These are phyloP conservation scores for Cutaneotrichosporon daszewskae DNA, from an alignment of 1,284 basidiomycete genomes.

Conservation along the genomic window DNA sequence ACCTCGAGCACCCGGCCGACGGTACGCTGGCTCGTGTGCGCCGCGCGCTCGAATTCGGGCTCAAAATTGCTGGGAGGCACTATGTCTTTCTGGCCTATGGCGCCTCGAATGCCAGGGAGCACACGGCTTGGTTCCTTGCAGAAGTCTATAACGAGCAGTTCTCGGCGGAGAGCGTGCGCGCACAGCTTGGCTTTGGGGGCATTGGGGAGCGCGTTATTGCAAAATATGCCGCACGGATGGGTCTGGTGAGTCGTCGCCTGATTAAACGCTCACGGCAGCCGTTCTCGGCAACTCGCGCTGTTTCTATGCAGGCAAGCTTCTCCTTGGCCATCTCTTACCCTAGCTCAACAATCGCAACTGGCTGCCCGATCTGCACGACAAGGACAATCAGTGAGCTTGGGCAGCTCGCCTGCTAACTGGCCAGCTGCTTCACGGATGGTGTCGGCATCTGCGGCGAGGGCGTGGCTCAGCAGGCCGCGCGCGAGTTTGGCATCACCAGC, in stretches of 20 bases:
- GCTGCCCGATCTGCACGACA: conserved; percentile 14
- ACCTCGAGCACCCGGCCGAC: conserved; percentile 8
- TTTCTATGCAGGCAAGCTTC: conserved; percentile 1
- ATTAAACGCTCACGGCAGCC: conserved; percentile 6
- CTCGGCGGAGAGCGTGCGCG: conserved; percentile 8
- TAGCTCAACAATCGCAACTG: conserved; percentile 7
- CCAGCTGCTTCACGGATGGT: conserved; percentile 24
- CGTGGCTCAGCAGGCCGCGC: conserved; percentile 18
- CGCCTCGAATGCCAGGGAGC: conserved; percentile 10
- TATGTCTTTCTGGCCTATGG: conserved; percentile 23
- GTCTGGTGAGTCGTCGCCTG: conserved; percentile 3
- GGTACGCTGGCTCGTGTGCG: conserved; percentile 26
- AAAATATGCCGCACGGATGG: conserved; percentile 17
- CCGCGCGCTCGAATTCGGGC: conserved; percentile 20
- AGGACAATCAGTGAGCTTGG: background rate
- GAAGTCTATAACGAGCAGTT: conserved; percentile 10
- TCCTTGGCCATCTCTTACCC: background rate
- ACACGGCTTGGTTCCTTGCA: conserved; percentile 26
- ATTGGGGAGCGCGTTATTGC: conserved; percentile 23
- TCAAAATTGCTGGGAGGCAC: conserved; percentile 20
- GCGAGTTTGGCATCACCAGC: conserved; percentile 11
- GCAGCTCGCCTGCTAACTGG: background rate
- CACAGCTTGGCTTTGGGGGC: conserved; percentile 12
- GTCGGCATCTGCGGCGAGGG: conserved; percentile 20
- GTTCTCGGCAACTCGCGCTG: conserved; percentile 18